These are phyloP conservation scores for Mortierella sp. DNA, from an alignment of 371 early-diverging fungal species.

Conservation along the genomic window DNA sequence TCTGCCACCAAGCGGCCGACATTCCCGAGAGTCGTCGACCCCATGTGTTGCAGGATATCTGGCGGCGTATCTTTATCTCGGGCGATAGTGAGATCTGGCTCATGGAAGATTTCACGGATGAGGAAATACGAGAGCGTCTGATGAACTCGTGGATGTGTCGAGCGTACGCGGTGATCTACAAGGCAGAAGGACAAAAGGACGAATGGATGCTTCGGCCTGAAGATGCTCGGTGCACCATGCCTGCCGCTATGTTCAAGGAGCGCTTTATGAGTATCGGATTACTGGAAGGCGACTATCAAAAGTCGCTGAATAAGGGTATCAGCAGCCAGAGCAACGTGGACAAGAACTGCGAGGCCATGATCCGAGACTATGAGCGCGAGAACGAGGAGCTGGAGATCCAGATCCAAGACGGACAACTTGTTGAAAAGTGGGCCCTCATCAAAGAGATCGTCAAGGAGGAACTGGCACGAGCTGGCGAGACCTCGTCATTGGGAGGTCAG, in stretches of 20 bases:
- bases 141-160: constrained; percentile 32
- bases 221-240: constrained; percentile 32
- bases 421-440: constrained; percentile 30
- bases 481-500: constrained; percentile 2
- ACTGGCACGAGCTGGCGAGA: neutral
- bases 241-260: constrained; percentile 30
- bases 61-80: constrained; percentile 42
- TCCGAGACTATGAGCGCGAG: constrained; percentile 34
- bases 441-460: constrained; percentile 39
- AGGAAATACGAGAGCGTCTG: constrained; percentile 27
- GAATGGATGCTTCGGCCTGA: constrained; percentile 36
- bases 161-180: constrained; percentile 29
- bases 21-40: constrained; percentile 46
- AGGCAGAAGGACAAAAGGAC: constrained; percentile 34
- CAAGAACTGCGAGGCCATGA: constrained; percentile 18
- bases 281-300: too few species aligned
- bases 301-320: too few species aligned
- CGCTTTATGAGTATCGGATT: constrained; percentile 24
- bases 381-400: constrained; percentile 38
- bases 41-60: constrained; percentile 44
- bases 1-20: constrained; percentile 39
- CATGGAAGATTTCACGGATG: constrained; percentile 21
- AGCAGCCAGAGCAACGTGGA: neutral
- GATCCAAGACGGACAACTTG: constrained; percentile 25
- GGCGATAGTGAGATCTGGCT: constrained; percentile 20